Conservation (phyloP, 495 filamentous ascomycete genomes). For the Aspergillus hancockii region DNA sequence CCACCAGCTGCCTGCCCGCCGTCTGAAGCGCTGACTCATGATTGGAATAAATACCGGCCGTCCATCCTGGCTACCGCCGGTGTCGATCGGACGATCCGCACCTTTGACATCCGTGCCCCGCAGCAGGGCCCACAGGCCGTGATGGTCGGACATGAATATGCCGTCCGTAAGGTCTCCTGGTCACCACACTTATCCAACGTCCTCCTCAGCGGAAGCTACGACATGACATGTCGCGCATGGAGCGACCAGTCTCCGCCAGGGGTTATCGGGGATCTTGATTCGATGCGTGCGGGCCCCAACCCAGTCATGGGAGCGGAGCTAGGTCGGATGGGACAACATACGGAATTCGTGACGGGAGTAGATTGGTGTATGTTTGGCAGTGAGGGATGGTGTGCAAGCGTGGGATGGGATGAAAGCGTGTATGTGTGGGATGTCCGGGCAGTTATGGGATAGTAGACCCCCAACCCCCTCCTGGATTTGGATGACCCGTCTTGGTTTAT, state of each 20-base stretch:
- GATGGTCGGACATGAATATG: conserved; percentile 86
- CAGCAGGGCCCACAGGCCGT: conserved; percentile 67
- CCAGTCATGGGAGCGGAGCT: conserved; percentile 64
- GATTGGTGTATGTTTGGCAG: conserved; percentile 97
- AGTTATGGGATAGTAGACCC: conserved; percentile 48
- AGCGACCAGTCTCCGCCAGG: conserved; percentile 65
- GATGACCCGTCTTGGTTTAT: conserved; percentile 6
- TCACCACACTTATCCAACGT: conserved; percentile 87
- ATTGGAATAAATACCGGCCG: conserved; percentile 97
- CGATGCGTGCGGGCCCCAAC: conserved; percentile 39
- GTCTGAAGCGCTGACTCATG: conserved; percentile 84
- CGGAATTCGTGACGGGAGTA: conserved; percentile 95
- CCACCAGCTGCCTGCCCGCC: conserved; percentile 45
- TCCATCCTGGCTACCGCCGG: conserved; percentile 81
- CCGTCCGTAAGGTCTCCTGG: conserved; percentile 82
- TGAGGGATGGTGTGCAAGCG: conserved; percentile 93
- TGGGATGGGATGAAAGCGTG: conserved; percentile 89
- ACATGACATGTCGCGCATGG: conserved; percentile 97
- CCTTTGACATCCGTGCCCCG: conserved; percentile 82
- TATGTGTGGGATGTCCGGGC: conserved; percentile 87
- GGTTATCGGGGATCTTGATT: conserved; percentile 45
- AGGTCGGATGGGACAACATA: conserved; percentile 86
- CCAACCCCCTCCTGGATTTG: conserved; percentile 12
- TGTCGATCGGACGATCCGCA: conserved; percentile 84
- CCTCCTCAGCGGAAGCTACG: conserved; percentile 85